These are phyloP conservation scores for Calendula officinalis DNA, from an alignment of 129 eudicot species.

Conservation along the genomic window DNA sequence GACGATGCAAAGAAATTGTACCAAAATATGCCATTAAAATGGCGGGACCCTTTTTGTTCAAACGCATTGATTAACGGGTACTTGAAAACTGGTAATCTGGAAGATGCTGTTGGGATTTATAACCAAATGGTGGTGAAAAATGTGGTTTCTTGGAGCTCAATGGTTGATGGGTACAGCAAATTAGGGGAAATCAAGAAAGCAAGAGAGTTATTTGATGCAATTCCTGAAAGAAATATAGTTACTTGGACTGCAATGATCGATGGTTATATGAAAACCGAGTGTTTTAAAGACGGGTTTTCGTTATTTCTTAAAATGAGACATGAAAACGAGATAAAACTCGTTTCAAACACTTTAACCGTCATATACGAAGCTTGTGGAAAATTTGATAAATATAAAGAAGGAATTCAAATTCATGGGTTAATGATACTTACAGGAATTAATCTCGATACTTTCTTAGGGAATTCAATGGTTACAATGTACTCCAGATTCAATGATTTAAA, in stretches of 20 bases:
- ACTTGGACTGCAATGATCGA: conserved; percentile 78
- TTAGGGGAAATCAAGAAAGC: conserved; percentile 53
- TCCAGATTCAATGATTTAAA: conserved; percentile 48
- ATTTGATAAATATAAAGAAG: conserved; percentile 46
- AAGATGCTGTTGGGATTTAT: conserved; percentile 52
- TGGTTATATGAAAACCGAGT: conserved; percentile 53
- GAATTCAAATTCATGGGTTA: conserved; percentile 62
- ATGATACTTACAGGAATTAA: conserved; percentile 50
- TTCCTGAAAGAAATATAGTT: conserved; percentile 56
- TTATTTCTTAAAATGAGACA: conserved; percentile 57
- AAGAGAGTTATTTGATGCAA: conserved; percentile 51
- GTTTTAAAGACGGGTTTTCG: conserved; percentile 59
- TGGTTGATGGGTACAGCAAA: conserved; percentile 81
- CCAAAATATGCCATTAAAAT: conserved; percentile 30
- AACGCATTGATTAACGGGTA: conserved; percentile 68
- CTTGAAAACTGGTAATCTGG: conserved; percentile 48
- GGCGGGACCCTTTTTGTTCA: conserved; percentile 68
- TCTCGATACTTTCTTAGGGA: conserved; percentile 55
- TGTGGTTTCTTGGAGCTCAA: conserved; percentile 78
- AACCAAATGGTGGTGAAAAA: conserved; percentile 59
- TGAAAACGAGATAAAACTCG: conserved; percentile 39
- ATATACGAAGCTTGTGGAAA: conserved; percentile 69
- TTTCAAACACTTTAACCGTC: conserved; percentile 45
- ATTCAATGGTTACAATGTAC: conserved; percentile 74
- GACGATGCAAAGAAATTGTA: conserved; percentile 52